phyloP scores from a whole-genome alignment of 345 rosid species.

The Gossypium bickii region DNA sequence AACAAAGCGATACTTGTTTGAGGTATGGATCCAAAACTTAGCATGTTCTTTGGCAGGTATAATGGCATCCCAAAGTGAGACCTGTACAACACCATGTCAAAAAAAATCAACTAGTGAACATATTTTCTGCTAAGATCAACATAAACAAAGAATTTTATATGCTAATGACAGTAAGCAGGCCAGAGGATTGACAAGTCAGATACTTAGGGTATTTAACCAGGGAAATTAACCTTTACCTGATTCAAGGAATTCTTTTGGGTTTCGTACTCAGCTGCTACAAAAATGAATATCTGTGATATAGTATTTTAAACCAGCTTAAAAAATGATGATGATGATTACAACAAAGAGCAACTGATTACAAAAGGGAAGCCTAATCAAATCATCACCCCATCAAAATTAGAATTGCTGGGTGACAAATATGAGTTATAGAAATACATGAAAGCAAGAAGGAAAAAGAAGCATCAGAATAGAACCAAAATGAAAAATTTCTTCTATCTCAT shows the following conservation, averaged over 20 bases:
- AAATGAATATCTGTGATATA: slow-evolving; percentile 61
- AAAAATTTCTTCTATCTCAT: background rate
- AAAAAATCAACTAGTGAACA: slow-evolving; percentile 4
- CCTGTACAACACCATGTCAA: slow-evolving; percentile 33
- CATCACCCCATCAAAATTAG: background rate
- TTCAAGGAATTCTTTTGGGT: slow-evolving; percentile 75
- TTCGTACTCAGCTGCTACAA: slow-evolving; percentile 84
- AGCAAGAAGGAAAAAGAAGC: background rate
- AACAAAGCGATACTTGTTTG: slow-evolving; percentile 86
- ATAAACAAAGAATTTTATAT: background rate
- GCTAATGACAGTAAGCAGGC: background rate
- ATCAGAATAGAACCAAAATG: background rate
- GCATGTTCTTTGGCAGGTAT: slow-evolving; percentile 80
- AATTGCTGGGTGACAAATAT: background rate
- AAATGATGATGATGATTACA: background rate
- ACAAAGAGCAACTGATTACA: background rate
- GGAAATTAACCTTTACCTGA: slow-evolving; percentile 48
- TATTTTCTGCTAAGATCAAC: background rate
- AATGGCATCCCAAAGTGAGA: slow-evolving; percentile 95
- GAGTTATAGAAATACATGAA: background rate
- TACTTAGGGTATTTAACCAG: background rate
- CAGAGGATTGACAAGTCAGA: background rate
- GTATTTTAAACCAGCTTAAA: background rate
- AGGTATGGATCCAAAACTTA: slow-evolving; percentile 65
- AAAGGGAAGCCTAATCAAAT: background rate